These are phyloP conservation scores for Terana coerulea DNA, from an alignment of 768 basidiomycete species.

Conservation along the genomic window DNA sequence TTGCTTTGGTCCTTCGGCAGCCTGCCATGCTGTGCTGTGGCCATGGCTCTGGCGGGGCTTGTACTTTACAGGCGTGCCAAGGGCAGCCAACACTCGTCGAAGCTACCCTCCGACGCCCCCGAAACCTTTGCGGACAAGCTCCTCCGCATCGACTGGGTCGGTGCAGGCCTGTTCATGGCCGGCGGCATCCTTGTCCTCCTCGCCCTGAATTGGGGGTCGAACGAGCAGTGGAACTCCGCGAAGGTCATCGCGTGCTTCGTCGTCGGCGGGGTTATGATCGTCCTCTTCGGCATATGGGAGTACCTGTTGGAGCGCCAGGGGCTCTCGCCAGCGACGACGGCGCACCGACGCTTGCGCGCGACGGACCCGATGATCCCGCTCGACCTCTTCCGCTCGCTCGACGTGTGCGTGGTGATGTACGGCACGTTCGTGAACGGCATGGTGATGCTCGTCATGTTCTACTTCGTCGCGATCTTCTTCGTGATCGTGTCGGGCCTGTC, in stretches of 20 bases:
- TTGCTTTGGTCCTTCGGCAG: constrained; percentile 21
- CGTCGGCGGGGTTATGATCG: constrained; percentile 40
- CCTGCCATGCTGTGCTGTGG: constrained; percentile 34
- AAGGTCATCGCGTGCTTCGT: constrained; percentile 46
- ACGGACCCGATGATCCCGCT: constrained; percentile 45
- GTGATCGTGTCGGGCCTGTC: constrained; percentile 40
- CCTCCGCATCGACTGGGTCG: constrained; percentile 43
- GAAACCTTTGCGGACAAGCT: constrained; percentile 27
- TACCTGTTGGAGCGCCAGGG: constrained; percentile 31
- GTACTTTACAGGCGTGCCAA: constrained; percentile 35
- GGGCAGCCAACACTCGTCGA: constrained; percentile 14
- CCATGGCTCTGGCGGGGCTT: constrained; percentile 37
- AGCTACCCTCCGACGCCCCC: constrained; percentile 8
- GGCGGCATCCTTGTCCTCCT: constrained; percentile 45
- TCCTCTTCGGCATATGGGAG: constrained; percentile 41
- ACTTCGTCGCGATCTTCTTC: constrained; percentile 52
- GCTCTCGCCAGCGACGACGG: not conserved
- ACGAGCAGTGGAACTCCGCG: constrained; percentile 35
- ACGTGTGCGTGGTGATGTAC: constrained; percentile 37
- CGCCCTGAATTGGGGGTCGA: constrained; percentile 50
- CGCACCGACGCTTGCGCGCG: not conserved
- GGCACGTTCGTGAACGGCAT: constrained; percentile 40
- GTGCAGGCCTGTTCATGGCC: constrained; percentile 38
- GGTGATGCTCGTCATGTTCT: constrained; percentile 50
- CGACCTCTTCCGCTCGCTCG: constrained; percentile 38